Evolutionary conservation across 1,284 basidiomycete genomes (phyloP), one percentile per base, ranked within the genome.

Genomic region (Lentinus polychrous): DNA sequence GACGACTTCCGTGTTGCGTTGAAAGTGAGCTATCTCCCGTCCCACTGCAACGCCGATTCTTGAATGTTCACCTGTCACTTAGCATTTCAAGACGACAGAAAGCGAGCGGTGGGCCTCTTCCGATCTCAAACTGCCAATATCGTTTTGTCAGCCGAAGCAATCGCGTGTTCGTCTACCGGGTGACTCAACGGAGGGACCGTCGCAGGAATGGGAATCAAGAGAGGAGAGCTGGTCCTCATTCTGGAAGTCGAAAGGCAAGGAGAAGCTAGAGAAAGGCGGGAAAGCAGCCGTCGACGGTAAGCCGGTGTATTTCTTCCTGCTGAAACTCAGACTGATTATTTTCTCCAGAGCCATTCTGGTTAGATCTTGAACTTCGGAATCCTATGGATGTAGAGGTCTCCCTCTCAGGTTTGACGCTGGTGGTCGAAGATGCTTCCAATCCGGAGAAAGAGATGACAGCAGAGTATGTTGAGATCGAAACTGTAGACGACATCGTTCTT

Each of bases 1-100:
- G 87, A 89, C 49, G 88, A 91, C 62, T 90, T 91, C 56, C 75
- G 80, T 32, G 79, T 85, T n/a, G 83, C 88, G 12, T 79, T 83
- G 52, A 74, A 78, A 58, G 87, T 90, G 56, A 38, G 72, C 56
- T 4, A n/a, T 34, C 32, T 46, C 5, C 49, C 18, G 15, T 33
- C 46, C 18, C 14, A 46, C 8, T 24, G 49, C 49, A 15, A 33
- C 34, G 35, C 20, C 20, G 24, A 17, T 8, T 10, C 15, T 23
- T 36, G 6, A 23, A 22, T 45, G 17, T 20, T 52, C 27, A 20
- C 42, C 20, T 40, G 49, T 52, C 49, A 46, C 48, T 31, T 48
- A 90, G 86, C 86, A 90, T 62, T 72, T 83, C 54, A 76, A 73
- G 52, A 71, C 75, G 1, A 83, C 74, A 14, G 69, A 76, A 38